phyloP scores from a whole-genome alignment of 1,284 basidiomycete species.

The Rugiboletus extremiorientalis region DNA sequence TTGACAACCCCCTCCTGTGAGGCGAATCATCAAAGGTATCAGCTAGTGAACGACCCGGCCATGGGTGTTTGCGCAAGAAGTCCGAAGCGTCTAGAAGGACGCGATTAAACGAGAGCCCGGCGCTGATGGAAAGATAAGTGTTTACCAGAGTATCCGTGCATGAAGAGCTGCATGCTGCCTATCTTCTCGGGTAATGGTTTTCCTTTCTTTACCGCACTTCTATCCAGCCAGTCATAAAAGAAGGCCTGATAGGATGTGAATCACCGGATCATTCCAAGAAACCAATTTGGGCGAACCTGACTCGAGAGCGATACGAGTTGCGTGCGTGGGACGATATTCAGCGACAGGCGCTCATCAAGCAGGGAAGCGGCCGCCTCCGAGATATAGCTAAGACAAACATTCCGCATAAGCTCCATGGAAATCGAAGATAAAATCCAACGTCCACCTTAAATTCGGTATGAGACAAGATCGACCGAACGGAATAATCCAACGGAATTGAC shows the following conservation, averaged over 20 bases:
- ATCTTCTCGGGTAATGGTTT: constrained; percentile 83
- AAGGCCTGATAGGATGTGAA: constrained; percentile 56
- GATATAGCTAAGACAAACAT: constrained; percentile 46
- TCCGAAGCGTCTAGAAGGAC: constrained; percentile 73
- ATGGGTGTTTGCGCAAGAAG: constrained; percentile 83
- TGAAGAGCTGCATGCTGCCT: constrained; percentile 88
- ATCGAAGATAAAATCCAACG: neutral
- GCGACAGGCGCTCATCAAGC: constrained; percentile 71
- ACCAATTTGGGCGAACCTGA: constrained; percentile 46
- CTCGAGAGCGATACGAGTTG: constrained; percentile 82
- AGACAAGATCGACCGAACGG: constrained; percentile 85
- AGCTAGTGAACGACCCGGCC: constrained; percentile 80
- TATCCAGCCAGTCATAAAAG: constrained; percentile 88
- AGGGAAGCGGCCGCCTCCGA: constrained; percentile 86
- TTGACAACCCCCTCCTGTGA: constrained; percentile 62
- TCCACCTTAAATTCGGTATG: constrained; percentile 82
- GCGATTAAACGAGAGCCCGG: neutral
- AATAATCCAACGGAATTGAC: constrained; percentile 81
- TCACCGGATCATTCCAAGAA: constrained; percentile 2
- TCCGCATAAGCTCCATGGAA: neutral
- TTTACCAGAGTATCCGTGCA: constrained; percentile 79
- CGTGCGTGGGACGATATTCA: constrained; percentile 86
- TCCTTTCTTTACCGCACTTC: constrained; percentile 75
- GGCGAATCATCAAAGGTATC: constrained; percentile 84
- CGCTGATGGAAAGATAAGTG: neutral